A percentile compares a stretch with the other conserved stretches of the same genome.
Evolutionary conservation across 352 stramenopile genomes (phyloP).

Genomic region (Aphanomyces invadans): DNA sequence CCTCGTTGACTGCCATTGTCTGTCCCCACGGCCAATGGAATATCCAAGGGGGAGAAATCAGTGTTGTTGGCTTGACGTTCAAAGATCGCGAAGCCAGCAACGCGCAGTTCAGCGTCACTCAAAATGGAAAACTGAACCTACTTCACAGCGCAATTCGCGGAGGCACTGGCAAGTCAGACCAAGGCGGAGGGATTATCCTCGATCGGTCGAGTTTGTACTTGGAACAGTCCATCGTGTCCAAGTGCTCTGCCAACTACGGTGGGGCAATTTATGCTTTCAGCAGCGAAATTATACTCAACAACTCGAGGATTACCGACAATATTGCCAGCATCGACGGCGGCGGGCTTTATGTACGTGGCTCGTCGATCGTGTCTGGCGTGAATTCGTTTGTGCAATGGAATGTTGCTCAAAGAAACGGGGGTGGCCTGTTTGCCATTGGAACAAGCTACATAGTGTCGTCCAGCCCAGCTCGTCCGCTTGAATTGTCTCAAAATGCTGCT

Average conservation of each 20-base stretch:
- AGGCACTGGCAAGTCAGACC: neutral
- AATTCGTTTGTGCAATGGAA: neutral
- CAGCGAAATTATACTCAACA: neutral
- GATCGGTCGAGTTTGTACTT: neutral
- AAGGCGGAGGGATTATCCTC: neutral
- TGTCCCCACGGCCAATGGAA: neutral
- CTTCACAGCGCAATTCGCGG: neutral
- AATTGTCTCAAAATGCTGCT: neutral
- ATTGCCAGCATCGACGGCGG: neutral
- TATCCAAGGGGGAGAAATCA: neutral
- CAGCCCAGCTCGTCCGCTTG: neutral
- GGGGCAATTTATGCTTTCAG: conserved; percentile 7
- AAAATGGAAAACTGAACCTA: neutral
- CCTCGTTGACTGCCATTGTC: neutral
- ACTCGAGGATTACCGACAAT: neutral
- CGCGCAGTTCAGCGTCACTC: neutral
- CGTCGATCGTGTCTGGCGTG: neutral
- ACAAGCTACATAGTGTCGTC: neutral
- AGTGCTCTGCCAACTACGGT: neutral
- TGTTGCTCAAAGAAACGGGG: neutral
- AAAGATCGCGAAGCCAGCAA: neutral
- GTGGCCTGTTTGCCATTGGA: neutral
- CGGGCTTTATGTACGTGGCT: neutral
- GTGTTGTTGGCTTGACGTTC: neutral
- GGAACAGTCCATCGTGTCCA: neutral